These are phyloP conservation scores for Helotiales sp. DNA, from an alignment of 2,329 filamentous ascomycete species.

Conservation along the genomic window DNA sequence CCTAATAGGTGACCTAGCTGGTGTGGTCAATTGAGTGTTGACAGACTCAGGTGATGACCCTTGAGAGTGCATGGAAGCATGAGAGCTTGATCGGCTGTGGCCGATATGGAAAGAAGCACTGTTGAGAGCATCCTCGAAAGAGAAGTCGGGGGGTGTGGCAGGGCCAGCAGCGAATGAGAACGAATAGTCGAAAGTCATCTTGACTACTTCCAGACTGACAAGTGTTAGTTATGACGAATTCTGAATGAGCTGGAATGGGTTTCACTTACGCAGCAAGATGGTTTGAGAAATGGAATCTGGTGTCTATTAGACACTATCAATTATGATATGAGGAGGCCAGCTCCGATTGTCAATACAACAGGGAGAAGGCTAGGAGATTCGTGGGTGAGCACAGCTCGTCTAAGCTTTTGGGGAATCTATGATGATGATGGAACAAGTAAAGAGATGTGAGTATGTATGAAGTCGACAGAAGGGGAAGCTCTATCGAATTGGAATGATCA, in stretches of 20 bases:
- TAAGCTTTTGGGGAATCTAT: constrained; percentile 29
- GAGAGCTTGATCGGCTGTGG: constrained; percentile 46
- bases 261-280: constrained; percentile 33
- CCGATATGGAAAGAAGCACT: constrained; percentile 55
- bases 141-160: constrained; percentile 56
- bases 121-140: constrained; percentile 61
- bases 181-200: constrained; percentile 65
- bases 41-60: constrained; percentile 73
- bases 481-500: constrained; percentile 37
- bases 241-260: neutral
- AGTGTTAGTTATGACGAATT: constrained; percentile 22
- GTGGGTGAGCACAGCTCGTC: constrained; percentile 41
- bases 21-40: constrained; percentile 71
- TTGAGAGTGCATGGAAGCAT: constrained; percentile 63
- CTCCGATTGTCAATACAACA: constrained; percentile 37
- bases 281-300: constrained; percentile 19
- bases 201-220: constrained; percentile 60
- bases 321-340: constrained; percentile 40
- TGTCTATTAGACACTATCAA: constrained; percentile 40
- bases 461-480: constrained; percentile 28
- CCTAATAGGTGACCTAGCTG: constrained; percentile 72
- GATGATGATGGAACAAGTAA: constrained; percentile 34
- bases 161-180: constrained; percentile 55
- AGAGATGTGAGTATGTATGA: constrained; percentile 13
- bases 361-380: constrained; percentile 40